Evolutionary conservation across 306 rosid species (phyloP).

Genomic region (Acmispon strigosus): DNA sequence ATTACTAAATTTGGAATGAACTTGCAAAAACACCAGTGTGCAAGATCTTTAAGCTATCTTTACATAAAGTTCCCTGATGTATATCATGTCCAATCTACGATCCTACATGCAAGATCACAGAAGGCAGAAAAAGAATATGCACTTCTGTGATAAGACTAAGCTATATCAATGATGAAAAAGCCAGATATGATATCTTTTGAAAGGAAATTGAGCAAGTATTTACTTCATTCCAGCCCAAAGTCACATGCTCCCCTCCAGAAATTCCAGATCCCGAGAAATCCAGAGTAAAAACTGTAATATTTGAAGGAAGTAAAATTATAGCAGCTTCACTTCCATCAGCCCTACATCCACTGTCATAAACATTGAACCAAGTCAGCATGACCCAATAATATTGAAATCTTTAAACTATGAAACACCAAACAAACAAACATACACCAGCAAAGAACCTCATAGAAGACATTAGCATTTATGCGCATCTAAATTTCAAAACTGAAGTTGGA

Average conservation of each 20-base stretch:
- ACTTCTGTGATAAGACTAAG: not conserved
- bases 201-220: constrained; percentile 23
- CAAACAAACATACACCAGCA: not conserved
- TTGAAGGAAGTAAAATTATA: constrained; percentile 87
- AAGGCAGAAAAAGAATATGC: not conserved
- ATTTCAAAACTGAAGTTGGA: not conserved
- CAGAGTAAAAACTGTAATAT: constrained; percentile 86
- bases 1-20: not conserved
- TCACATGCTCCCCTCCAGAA: constrained; percentile 96
- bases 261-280: constrained; percentile 98
- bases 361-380: constrained; percentile 31
- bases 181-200: constrained; percentile 4
- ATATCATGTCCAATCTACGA: not conserved
- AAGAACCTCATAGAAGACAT: not conserved
- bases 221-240: constrained; percentile 96
- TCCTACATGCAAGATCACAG: not conserved
- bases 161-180: constrained; percentile 9
- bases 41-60: constrained; percentile 14
- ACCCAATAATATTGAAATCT: constrained; percentile 5
- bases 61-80: not conserved
- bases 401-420: constrained; percentile 3
- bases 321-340: constrained; percentile 99
- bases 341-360: constrained; percentile 85
- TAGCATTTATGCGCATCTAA: not conserved
- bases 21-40: not conserved